Evolutionary conservation across 2,329 filamentous ascomycete genomes (phyloP), one percentile per base, ranked within the genome.

Genomic region (Cercospora citrullina): DNA sequence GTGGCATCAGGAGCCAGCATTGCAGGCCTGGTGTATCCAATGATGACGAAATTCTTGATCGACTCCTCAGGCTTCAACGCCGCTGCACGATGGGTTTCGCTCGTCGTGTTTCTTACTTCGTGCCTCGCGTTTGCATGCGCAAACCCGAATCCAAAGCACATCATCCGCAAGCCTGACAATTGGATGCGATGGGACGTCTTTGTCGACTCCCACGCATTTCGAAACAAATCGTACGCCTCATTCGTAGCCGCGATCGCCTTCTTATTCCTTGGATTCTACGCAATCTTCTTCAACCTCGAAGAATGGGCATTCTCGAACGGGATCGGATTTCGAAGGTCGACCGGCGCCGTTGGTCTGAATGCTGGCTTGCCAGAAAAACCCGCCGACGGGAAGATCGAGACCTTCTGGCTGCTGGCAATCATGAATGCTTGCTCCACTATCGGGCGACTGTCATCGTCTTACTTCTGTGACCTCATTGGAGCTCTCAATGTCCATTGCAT

Each of bases 201-300:
- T 68, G 75, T 84, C 28, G 83, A 85, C 66, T 77, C 73, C 1
- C 75, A 80, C 23, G 83, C 82, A 0, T 82, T 84, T 72, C 72
- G 71, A 33, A 81, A 82, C 73, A 75, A 74, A 23, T 74, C 82
- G 2, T 85, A 81, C 70, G 75, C 73, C 64, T 84, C 80, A 77
- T 81, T 84, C 68, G 80, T 79, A 23, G 80, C 79, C 1, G 77
- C 79, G 5, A 80, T 84, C n/a, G 77, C 79, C 1, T 81, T 83
- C 69, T 76, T 85, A 58, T 85, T 85, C 77, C 79, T 84, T 60
- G 84, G 84, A 23, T 85, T 85, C 73, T 85, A 85, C 68, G 80
- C 82, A 3, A 76, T 85, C 21, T 84, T 85, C 76, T 85, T 85
- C 78, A 84, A 84, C 68, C 79, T 85, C 31, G 83, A 85, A 73